Base-by-base conservation (phyloP, 2,329 filamentous ascomycete species). In the Rachicladosporium sp. region DNA sequence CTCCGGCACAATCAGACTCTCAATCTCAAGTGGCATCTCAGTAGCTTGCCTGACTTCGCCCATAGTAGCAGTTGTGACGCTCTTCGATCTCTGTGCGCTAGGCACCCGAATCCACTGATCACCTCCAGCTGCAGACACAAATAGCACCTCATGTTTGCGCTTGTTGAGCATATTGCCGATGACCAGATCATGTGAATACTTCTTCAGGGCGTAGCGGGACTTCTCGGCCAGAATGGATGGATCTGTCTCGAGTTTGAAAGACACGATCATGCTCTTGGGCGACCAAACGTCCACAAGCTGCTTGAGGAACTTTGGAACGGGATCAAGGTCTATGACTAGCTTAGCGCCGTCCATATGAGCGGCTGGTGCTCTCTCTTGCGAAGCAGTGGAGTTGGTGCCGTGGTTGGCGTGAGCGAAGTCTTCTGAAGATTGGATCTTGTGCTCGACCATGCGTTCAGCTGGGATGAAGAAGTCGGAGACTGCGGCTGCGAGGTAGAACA, bases 391-490 rank as follows among this genome's bases (percentile, higher is more conserved):
- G 6, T 8, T 12, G 4, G 29, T 23, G 31, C 6, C 21, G 33
- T 10, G 36, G 21, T 42, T 45, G 44, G 58, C 44, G 49, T 57
- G 45, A 43, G 45, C 38, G 43, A 69, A 70, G 43, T 69, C 66
- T 45, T 88, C 80, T 2, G 83, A 87, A 32, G 82, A 91, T 60
- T 96, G 89, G 49, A 96, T 96, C 67, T 96, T 96, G 67, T 96
- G 89, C 68, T 96, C 89, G 0, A 86, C 78, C 85, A 96, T 93
- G 46, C 87, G 76, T 46, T 93, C 77, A 12, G 80, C 78, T 4
- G 89, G 89, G 11, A 96, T 85, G 60, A 96, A 98, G 63, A 98
- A 98, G 60, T 98, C 91, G 32, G 84, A 93, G 6, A 96, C 91
- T 1, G 91, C 91, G 0, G 91, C 91, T 1, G 91, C 91, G 29